Conservation (phyloP, 257 asterid genomes). For the Sherardia arvensis region DNA sequence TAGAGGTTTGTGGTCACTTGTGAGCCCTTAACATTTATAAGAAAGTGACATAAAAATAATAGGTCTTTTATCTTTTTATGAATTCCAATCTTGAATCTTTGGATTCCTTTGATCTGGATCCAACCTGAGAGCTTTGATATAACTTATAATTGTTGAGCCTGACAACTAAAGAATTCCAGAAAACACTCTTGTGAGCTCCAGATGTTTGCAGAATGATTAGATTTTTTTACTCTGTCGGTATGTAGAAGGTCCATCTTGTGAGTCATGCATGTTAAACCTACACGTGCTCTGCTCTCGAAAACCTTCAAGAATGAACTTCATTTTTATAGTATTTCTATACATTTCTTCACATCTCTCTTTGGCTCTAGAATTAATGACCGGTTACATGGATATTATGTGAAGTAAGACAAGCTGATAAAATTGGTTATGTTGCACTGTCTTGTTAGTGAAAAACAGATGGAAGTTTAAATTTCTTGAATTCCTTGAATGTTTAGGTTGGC, state of each 20-base stretch:
- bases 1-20: not conserved
- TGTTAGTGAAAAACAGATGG: not conserved
- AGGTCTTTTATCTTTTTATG: not conserved
- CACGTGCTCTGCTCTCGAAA: conserved; percentile 1
- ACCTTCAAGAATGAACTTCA: conserved; percentile 1
- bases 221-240: not conserved
- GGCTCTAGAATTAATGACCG: not conserved
- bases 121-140: not conserved
- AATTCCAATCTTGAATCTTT: not conserved
- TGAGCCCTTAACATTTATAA: not conserved
- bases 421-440: not conserved
- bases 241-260: conserved; percentile 1
- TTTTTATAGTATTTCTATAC: not conserved
- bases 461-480: not conserved
- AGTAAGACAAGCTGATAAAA: too few species aligned
- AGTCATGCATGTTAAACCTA: not conserved
- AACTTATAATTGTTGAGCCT: not conserved
- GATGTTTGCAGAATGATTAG: conserved; percentile 4
- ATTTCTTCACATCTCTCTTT: too few species aligned
- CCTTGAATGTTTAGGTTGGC: conserved; percentile 30
- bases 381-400: too few species aligned
- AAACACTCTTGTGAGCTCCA: conserved; percentile 1
- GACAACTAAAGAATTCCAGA: conserved; percentile 4
- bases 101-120: conserved; percentile 11
- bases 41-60: not conserved